These are phyloP conservation scores for Leccinellum rugosiceps DNA, from an alignment of 768 basidiomycete genomes.

Conservation along the genomic window DNA sequence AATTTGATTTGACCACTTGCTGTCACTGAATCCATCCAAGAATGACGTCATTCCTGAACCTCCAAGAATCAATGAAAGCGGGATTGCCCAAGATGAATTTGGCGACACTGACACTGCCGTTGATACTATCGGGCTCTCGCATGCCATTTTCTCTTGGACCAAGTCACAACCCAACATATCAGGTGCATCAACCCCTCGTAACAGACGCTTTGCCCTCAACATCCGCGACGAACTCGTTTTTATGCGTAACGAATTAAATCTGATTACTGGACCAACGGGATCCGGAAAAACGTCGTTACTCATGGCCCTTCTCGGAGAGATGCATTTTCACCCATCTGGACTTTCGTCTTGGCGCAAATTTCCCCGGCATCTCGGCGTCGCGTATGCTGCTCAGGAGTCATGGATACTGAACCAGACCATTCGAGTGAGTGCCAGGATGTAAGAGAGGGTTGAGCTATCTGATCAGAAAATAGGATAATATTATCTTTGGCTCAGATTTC, in stretches of 20 bases:
- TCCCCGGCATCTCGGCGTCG: slow-evolving; percentile 63
- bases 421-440: slow-evolving; percentile 31
- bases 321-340: slow-evolving; percentile 54
- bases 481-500: slow-evolving; percentile 7
- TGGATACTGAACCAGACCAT: slow-evolving; percentile 84
- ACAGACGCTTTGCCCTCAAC: slow-evolving; percentile 45
- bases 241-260: slow-evolving; percentile 47
- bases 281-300: slow-evolving; percentile 64
- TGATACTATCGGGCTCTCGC: slow-evolving; percentile 3
- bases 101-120: neutral
- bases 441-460: neutral
- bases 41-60: neutral
- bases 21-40: neutral
- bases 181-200: neutral
- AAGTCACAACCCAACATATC: neutral
- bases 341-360: slow-evolving; percentile 64
- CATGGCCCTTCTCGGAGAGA: slow-evolving; percentile 62
- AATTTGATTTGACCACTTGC: neutral
- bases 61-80: neutral
- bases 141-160: slow-evolving; percentile 9
- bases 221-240: slow-evolving; percentile 55
- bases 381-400: slow-evolving; percentile 80
- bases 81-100: neutral
- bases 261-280: slow-evolving; percentile 57
- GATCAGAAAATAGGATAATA: slow-evolving; percentile 4